Evolutionary conservation across 768 basidiomycete species (phyloP).

Genomic region (Astraeus odoratus): DNA sequence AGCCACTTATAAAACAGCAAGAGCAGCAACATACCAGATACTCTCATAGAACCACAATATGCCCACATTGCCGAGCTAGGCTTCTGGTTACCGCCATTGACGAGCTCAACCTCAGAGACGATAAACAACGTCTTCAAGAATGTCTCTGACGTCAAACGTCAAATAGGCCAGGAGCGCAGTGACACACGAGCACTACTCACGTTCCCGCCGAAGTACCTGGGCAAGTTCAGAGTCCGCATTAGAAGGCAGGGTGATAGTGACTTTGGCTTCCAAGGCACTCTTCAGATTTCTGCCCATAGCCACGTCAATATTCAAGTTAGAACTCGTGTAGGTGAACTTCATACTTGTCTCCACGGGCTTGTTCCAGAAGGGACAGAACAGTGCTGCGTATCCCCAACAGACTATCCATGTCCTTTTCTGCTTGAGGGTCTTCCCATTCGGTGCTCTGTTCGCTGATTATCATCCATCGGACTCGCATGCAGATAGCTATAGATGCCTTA

Average conservation of each 20-base stretch:
- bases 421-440: conserved; percentile 56
- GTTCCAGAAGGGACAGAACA: conserved; percentile 65
- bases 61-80: conserved; percentile 41
- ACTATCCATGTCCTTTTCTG: conserved; percentile 54
- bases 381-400: conserved; percentile 54
- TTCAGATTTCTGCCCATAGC: conserved; percentile 51
- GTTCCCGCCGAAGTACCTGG: conserved; percentile 40
- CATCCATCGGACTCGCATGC: neutral
- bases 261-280: conserved; percentile 71
- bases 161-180: no score
- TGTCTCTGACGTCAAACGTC: conserved; percentile 35
- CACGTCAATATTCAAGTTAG: conserved; percentile 2
- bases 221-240: conserved; percentile 24
- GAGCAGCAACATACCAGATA: conserved; percentile 39
- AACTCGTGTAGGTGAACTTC: conserved; percentile 14
- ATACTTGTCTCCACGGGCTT: conserved; percentile 71
- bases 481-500: conserved; percentile 27
- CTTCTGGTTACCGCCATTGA: conserved; percentile 37
- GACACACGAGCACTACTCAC: conserved; percentile 10
- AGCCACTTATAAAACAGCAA: neutral
- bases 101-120: conserved; percentile 61
- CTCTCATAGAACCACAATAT: conserved; percentile 35
- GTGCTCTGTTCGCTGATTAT: conserved; percentile 35
- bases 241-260: conserved; percentile 54
- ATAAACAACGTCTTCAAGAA: conserved; percentile 73